These are phyloP conservation scores for Leptodermis oblonga DNA, from an alignment of 257 asterid species.

Conservation along the genomic window DNA sequence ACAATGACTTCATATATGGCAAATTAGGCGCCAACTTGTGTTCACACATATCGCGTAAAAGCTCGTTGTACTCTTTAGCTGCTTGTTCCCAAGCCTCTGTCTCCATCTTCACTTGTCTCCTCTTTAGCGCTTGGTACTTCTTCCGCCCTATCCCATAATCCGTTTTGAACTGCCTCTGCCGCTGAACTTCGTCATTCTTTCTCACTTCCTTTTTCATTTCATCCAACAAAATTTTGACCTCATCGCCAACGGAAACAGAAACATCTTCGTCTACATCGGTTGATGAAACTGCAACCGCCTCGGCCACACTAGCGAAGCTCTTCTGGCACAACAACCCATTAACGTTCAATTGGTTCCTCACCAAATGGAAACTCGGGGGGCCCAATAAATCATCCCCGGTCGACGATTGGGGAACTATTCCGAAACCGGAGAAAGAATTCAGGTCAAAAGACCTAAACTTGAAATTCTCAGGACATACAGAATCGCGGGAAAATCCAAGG, in stretches of 20 bases:
- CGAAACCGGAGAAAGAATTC: conserved; percentile 32
- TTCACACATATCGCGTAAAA: conserved; percentile 82
- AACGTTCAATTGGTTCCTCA: conserved; percentile 4
- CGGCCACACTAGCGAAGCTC: conserved; percentile 71
- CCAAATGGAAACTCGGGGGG: background rate
- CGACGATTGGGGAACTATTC: conserved; percentile 18
- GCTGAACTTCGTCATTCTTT: conserved; percentile 23
- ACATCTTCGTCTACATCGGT: conserved; percentile 59
- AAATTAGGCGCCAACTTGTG: conserved; percentile 89
- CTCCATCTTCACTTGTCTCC: conserved; percentile 76
- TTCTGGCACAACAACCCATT: conserved; percentile 34
- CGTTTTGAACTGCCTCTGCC: conserved; percentile 33
- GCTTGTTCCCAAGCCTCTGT: conserved; percentile 94
- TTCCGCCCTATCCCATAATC: conserved; percentile 50
- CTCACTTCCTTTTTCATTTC: conserved; percentile 58
- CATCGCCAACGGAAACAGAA: conserved; percentile 38
- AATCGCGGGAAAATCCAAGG: conserved; percentile 36
- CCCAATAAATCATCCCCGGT: conserved; percentile 8
- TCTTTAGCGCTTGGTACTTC: conserved; percentile 55
- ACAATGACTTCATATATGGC: conserved; percentile 84
- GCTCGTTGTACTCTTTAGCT: conserved; percentile 81
- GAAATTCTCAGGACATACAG: conserved; percentile 22
- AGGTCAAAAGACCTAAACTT: conserved; percentile 33
- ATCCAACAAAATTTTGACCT: conserved; percentile 48
- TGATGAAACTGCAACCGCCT: conserved; percentile 53